Conservation (phyloP, 345 rosid genomes). For the Bretschneidera sinensis region DNA sequence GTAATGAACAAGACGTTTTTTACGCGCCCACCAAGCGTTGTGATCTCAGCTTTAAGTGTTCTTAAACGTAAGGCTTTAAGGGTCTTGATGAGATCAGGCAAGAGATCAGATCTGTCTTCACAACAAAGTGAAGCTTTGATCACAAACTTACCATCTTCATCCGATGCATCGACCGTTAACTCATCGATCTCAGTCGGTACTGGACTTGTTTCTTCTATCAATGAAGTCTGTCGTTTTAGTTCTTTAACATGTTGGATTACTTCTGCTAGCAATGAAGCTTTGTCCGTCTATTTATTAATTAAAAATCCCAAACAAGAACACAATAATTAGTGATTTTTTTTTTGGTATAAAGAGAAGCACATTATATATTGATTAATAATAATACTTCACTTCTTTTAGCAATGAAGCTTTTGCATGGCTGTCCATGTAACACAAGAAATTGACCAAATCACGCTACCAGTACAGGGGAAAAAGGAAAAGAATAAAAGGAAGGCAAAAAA, state of each 20-base stretch:
- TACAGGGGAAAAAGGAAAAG: background rate
- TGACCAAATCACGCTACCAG: background rate
- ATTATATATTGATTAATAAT: no score
- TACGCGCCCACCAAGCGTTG: constrained; percentile 85
- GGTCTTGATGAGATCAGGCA: constrained; percentile 82
- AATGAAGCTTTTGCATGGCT: no score
- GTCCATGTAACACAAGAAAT: background rate
- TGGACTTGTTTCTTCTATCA: constrained; percentile 74
- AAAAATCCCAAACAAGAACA: constrained; percentile 10
- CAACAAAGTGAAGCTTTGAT: constrained; percentile 92
- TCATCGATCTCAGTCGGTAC: constrained; percentile 87
- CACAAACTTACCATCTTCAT: constrained; percentile 76
- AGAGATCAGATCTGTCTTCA: constrained; percentile 85
- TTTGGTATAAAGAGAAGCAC: no score
- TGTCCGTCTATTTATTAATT: no score
- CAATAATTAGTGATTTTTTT: no score
- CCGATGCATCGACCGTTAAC: constrained; percentile 73
- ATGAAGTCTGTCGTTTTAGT: constrained; percentile 68
- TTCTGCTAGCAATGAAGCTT: constrained; percentile 93
- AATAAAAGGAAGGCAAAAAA: no score
- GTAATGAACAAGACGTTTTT: constrained; percentile 88
- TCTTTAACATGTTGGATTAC: constrained; percentile 98
- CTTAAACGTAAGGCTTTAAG: constrained; percentile 72
- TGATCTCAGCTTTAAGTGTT: constrained; percentile 89
- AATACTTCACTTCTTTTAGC: no score